A percentile compares a stretch with the other conserved stretches of the same genome.
These are phyloP conservation scores for Sorghum bicolor DNA, from an alignment of 176 grass and related monocot species.

Conservation along the genomic window DNA sequence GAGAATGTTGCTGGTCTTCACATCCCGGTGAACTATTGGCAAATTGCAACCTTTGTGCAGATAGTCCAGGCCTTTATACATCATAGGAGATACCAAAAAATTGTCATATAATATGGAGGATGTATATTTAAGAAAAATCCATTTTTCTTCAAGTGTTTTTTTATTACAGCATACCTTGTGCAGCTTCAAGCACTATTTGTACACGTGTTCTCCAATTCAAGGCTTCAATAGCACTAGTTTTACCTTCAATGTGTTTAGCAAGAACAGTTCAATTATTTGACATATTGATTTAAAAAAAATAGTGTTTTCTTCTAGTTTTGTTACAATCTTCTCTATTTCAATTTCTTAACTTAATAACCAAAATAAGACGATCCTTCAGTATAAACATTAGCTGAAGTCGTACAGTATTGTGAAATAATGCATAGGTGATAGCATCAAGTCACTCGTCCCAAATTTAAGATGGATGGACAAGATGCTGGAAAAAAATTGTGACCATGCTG, in stretches of 20 bases:
- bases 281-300: background rate
- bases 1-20: slow-evolving; percentile 53
- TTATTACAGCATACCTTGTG: slow-evolving; percentile 11
- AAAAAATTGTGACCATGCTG: background rate
- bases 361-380: no score
- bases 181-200: slow-evolving; percentile 15
- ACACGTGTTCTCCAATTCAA: slow-evolving; percentile 25
- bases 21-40: slow-evolving; percentile 46
- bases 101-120: background rate
- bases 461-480: background rate
- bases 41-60: slow-evolving; percentile 40
- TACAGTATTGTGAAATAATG: background rate
- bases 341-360: no score
- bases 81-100: background rate
- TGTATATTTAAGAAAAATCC: background rate
- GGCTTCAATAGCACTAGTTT: background rate
- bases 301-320: background rate
- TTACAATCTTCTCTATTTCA: background rate
- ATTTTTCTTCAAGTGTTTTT: background rate
- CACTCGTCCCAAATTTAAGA: background rate
- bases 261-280: background rate
- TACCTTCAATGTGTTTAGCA: background rate
- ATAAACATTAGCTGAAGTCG: background rate
- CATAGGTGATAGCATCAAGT: background rate
- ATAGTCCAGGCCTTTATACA: slow-evolving; percentile 46